Base-by-base conservation (phyloP, 169 alveolate genomes). In the Plasmodium malariae region DNA sequence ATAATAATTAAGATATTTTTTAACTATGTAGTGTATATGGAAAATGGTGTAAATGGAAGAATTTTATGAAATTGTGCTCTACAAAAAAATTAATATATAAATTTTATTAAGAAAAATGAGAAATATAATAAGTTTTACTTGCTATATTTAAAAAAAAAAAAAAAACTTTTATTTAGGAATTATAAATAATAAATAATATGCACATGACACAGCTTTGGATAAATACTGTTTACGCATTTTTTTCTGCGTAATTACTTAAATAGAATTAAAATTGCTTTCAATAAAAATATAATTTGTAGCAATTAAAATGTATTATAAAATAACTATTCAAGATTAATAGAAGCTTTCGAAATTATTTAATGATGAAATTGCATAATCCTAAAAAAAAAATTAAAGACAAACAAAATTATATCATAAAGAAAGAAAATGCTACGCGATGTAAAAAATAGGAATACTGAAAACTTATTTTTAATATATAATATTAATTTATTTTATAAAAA, bases 331-430 rank as follows among this genome's bases (percentile, higher is more conserved):
- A 73, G 55, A 55, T 55, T n/a, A 37, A 45, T 55, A 73, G 9
- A 55, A 36, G 40, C 71, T 73, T 73, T 14, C 3, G 72, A 57
- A 40, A 40, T 30, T n/a, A 30, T 60, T 36, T 17, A 40, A 26
- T 40, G 43, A 40, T 37, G 14, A 11, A 43, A 40, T 12, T 74
- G 37, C 88, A 37, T 26, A 43, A 74, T 60, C 43, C 74, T 36
- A 36, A 40, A 74, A 74, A 57, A 59, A 59, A 57, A 73, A 36
- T 1, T 19, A 59, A 28, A 60, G 74, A 60, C 67, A 74, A 59
- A 60, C 19, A 49, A 57, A 71, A 19, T 49, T 49, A 45, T 70
- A 49, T 71, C 26, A 24, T 49, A 28, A 49, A 21, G 48, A 55
- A 72, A 72, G 54, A 19, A 49, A 54, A 72, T 49, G 28, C 4